Conservation (phyloP, 2,329 filamentous ascomycete species). For the Chrysoporthe cubensis region DNA sequence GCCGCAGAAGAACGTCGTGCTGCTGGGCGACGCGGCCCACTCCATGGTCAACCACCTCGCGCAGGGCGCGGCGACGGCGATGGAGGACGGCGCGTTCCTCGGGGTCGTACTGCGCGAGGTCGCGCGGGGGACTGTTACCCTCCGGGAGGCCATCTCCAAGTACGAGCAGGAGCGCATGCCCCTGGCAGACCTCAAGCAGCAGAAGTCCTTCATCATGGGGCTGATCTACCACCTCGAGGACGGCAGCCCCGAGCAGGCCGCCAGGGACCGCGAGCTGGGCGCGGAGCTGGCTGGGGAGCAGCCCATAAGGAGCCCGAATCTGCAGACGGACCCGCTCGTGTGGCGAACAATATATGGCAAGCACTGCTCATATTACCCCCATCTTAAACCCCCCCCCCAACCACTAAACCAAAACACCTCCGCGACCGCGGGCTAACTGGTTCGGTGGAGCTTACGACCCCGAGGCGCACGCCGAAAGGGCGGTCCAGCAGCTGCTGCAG, state of each 20-base stretch:
- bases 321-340: slow-evolving; percentile 23
- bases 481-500: neutral
- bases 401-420: too few species aligned
- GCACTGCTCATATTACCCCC: neutral
- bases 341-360: slow-evolving; percentile 12
- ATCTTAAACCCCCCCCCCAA: too few species aligned
- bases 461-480: slow-evolving; percentile 7
- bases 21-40: slow-evolving; percentile 49
- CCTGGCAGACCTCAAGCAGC: slow-evolving; percentile 46
- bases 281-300: slow-evolving; percentile 8
- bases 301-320: slow-evolving; percentile 6
- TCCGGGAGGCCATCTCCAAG: slow-evolving; percentile 39
- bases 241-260: slow-evolving; percentile 37
- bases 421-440: neutral
- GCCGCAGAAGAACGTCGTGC: slow-evolving; percentile 44
- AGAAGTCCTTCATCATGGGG: slow-evolving; percentile 45
- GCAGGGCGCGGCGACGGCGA: slow-evolving; percentile 48
- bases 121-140: slow-evolving; percentile 37
- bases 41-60: slow-evolving; percentile 48
- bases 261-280: slow-evolving; percentile 37
- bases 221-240: slow-evolving; percentile 43
- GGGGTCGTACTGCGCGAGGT: slow-evolving; percentile 42
- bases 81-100: slow-evolving; percentile 49
- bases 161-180: slow-evolving; percentile 48
- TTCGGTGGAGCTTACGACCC: slow-evolving; percentile 5